Base-by-base conservation (phyloP, 2,329 filamentous ascomycete species). In the Arthrobotrys entomopaga region DNA sequence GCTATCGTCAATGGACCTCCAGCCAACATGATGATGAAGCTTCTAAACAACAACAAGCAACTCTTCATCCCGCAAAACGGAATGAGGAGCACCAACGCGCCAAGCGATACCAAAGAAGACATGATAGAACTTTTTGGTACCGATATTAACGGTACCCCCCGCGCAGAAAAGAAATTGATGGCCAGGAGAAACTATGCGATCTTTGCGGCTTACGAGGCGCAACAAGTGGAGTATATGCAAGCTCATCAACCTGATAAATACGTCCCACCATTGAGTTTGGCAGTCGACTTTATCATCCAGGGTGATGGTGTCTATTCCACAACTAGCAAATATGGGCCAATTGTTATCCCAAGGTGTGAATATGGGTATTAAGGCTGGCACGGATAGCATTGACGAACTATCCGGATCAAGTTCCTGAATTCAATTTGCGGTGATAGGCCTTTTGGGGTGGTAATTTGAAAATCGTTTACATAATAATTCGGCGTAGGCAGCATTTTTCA, bases 101-200 rank as follows among this genome's bases (percentile, higher is more conserved):
- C 90, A 0, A 90, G 89, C 1, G 95, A 99, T 81, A 99, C 95
- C 53, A 98, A 99, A 82, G 95, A 99, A 82, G 95, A 99, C 82
- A 99, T 99, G 95, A 96, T 99, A 91, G 95, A 99, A 84, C 96
- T 99, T 77, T 99, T 99, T 86, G 92, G 95, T 79, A 91, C 90
- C 6, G 95, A 99, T 79, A 92, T 95, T 15, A 92, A 90, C 63
- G 94, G 95, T n/a, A 85, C 88, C 40, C 85, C 89, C 0, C 86
- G 93, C 53, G 94, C 97, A 81, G 85, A 93, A 80, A 93, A 93
- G 83, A 91, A 94, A 80, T 86, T 99, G 59, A 99, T 99, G 93
- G 92, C 90, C 0, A 86, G 94, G 48, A 86, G 95, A 70, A 98
- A 97, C 80, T 99, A 98, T 80, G 89, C 94, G 11, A 92, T 94